phyloP scores from a whole-genome alignment of 148 eudicot species.

The Rhododendron molle region DNA sequence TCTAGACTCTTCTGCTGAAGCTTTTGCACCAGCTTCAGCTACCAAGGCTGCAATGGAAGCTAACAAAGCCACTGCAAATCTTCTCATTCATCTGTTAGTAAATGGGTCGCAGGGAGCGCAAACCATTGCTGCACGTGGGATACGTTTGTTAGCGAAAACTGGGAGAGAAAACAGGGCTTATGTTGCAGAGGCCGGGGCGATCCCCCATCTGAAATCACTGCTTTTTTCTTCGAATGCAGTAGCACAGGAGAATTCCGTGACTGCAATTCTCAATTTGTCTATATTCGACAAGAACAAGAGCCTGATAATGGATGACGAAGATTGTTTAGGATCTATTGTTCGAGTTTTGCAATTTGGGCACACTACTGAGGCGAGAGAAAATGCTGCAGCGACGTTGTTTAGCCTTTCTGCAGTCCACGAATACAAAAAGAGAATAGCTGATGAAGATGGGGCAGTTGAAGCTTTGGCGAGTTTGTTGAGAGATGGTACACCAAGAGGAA shows the following conservation, averaged over 20 bases:
- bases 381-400: conserved; percentile 88
- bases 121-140: conserved; percentile 69
- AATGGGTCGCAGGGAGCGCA: conserved; percentile 59
- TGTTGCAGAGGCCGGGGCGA: conserved; percentile 85
- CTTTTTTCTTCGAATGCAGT: conserved; percentile 46
- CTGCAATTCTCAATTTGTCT: conserved; percentile 80
- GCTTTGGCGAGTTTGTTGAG: conserved; percentile 52
- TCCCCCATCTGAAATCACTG: conserved; percentile 59
- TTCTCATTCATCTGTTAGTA: conserved; percentile 63
- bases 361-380: conserved; percentile 78
- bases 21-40: conserved; percentile 27
- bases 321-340: conserved; percentile 60
- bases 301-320: conserved; percentile 60
- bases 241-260: conserved; percentile 92
- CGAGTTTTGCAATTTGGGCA: conserved; percentile 56
- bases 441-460: conserved; percentile 61
- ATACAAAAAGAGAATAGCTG: conserved; percentile 65
- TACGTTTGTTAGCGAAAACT: conserved; percentile 76
- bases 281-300: conserved; percentile 69
- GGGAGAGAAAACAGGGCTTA: conserved; percentile 79
- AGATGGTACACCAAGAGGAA: conserved; percentile 70
- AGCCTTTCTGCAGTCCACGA: conserved; percentile 88
- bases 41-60: conserved; percentile 76
- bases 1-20: conserved; percentile 36
- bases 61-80: conserved; percentile 57